These are phyloP conservation scores for Paecilomyces fulvus DNA, from an alignment of 2,329 filamentous ascomycete species.

Conservation along the genomic window DNA sequence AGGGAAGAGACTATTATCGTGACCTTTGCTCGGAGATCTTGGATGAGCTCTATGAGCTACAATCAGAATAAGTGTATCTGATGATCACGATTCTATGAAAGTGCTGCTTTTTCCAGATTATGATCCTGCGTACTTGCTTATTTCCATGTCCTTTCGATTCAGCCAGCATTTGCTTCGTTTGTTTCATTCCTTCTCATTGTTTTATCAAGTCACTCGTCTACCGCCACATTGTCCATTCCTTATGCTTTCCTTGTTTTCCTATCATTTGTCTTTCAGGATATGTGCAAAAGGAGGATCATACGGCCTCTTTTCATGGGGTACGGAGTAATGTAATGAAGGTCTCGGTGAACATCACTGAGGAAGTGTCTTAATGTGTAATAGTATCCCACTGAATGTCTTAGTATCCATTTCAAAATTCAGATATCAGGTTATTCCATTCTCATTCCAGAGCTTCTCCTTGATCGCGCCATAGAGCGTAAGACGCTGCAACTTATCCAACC, in stretches of 20 bases:
- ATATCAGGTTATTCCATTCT: background rate
- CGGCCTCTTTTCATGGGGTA: background rate
- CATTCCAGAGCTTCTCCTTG: background rate
- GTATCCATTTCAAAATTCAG: background rate
- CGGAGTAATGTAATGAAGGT: background rate
- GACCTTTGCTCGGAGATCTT: constrained; percentile 27
- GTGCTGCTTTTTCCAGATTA: no score
- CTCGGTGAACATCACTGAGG: background rate
- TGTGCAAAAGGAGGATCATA: background rate
- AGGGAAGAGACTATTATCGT: constrained; percentile 29
- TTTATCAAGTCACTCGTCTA: background rate
- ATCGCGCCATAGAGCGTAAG: background rate
- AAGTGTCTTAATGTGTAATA: background rate
- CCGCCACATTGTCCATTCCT: background rate
- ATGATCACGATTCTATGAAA: background rate
- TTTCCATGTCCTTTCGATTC: background rate
- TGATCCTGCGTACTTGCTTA: no score
- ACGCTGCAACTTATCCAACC: background rate
- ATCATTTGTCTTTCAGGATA: background rate
- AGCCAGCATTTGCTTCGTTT: background rate
- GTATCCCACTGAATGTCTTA: background rate
- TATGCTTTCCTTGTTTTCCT: background rate
- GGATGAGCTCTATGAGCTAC: constrained; percentile 25
- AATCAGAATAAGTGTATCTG: background rate
- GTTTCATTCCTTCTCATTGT: background rate